Percentiles rank a stretch among this genome's conserved stretches.
Conservation (phyloP, 2,329 filamentous ascomycete genomes). For the Didymella pinodella region DNA sequence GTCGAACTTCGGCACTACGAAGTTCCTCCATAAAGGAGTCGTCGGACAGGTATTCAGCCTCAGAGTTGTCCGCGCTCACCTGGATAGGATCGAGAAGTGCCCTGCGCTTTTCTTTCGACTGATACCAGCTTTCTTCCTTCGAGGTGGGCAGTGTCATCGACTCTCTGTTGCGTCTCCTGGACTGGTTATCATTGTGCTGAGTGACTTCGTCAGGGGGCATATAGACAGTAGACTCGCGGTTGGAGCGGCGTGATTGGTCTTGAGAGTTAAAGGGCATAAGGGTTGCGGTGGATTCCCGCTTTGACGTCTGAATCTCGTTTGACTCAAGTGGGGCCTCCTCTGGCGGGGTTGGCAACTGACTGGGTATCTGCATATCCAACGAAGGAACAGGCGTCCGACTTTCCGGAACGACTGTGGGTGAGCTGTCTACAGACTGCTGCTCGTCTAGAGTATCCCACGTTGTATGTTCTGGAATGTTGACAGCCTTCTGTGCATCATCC, state of each 20-base stretch:
- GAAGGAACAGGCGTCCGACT: constrained; percentile 36
- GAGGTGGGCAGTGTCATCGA: constrained; percentile 38
- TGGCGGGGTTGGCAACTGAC: constrained; percentile 23
- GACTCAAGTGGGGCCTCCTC: constrained; percentile 22
- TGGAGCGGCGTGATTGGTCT: constrained; percentile 36
- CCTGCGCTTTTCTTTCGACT: constrained; percentile 50
- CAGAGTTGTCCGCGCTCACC: constrained; percentile 49
- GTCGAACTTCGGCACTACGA: constrained; percentile 79
- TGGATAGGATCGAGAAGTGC: constrained; percentile 53
- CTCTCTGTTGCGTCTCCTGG: constrained; percentile 37
- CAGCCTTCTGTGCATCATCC: constrained; percentile 30
- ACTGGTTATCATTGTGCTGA: constrained; percentile 26
- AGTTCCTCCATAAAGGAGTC: constrained; percentile 87
- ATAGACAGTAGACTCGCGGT: constrained; percentile 46
- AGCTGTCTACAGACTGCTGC: constrained; percentile 45
- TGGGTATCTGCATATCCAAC: constrained; percentile 29
- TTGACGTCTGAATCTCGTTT: constrained; percentile 19
- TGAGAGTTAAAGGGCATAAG: constrained; percentile 28
- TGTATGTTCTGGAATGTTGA: constrained; percentile 23
- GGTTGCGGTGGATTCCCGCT: constrained; percentile 23
- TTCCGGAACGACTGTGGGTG: constrained; percentile 48
- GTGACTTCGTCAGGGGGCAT: constrained; percentile 32
- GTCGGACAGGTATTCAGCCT: constrained; percentile 69
- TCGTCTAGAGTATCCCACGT: constrained; percentile 36
- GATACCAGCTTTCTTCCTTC: constrained; percentile 38